Evolutionary conservation across 2,329 filamentous ascomycete genomes (phyloP).

Genomic region (Meredithiella fracta): DNA sequence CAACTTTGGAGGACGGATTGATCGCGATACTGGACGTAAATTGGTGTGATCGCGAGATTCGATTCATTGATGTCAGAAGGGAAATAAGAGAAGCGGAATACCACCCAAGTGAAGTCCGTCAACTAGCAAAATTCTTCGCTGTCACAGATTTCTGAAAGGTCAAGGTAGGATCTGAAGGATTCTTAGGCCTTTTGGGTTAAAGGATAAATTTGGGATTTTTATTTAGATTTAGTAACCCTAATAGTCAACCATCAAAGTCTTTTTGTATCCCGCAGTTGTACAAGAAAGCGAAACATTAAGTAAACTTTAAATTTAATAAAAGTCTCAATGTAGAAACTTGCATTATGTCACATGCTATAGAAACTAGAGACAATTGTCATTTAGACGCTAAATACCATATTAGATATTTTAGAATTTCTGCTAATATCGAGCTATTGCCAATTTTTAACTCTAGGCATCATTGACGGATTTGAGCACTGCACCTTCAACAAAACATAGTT

Average conservation of each 20-base stretch:
- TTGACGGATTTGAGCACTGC: no score
- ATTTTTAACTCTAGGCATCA: no score
- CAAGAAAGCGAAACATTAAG: not conserved
- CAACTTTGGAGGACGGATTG: not conserved
- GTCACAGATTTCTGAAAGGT: not conserved
- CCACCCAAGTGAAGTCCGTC: not conserved
- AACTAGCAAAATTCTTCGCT: not conserved
- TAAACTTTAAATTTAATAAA: no score
- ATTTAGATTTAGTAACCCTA: not conserved
- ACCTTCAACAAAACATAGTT: no score
- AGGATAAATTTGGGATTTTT: not conserved
- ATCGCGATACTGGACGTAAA: not conserved
- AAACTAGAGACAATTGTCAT: no score
- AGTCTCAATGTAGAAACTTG: no score
- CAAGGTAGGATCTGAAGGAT: not conserved
- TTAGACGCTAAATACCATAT: no score
- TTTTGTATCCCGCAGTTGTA: no score
- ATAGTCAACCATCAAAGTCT: not conserved
- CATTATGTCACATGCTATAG: no score
- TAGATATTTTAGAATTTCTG: no score
- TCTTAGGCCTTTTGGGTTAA: not conserved
- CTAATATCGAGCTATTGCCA: no score
- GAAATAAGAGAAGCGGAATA: not conserved
- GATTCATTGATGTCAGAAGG: not conserved
- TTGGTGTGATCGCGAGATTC: not conserved